Base-by-base conservation (phyloP, 2,329 filamentous ascomycete species). In the Cercospora sp. region DNA sequence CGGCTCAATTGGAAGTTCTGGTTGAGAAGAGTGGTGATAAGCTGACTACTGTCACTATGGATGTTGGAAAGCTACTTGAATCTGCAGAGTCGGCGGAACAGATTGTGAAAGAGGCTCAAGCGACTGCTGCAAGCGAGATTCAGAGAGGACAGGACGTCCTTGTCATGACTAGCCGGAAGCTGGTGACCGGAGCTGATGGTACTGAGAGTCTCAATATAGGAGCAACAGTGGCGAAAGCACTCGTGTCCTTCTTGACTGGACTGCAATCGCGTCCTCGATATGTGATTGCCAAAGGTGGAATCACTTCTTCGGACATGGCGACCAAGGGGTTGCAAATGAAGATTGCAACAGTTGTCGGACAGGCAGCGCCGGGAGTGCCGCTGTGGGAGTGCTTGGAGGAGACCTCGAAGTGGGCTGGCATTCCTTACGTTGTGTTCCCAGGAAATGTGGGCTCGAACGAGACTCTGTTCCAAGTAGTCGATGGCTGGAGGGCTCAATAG, bases 221-320 rank as follows among this genome's bases (percentile, higher is more conserved):
- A 0, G 80, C 82, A 0, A 80, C 79, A 0, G 82, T 89, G 9
- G 86, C 86, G 0, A 77, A 79, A 7, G 81, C 83, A 0, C 76
- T 88, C 20, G 86, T 88, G 0, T 77, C 77, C 1, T 83, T 89
- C 51, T 70, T 88, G 0, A 77, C 79, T 8, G 73, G 76, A 0
- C 76, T 88, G 8, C 77, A 83, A 12, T 79, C 82, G 7, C 80
- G 82, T 33, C 86, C 86, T 1, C 76, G 85, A 57, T 89, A 87
- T 71, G 77, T 88, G 2, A 86, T 89, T 73, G 85, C 86, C 0
- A 88, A 86, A 48, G 86, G 87, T 0, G 86, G 86, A 9, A 88
- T 89, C 53, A 88, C 87, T 0, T 86, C 83, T 0, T 87, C 85
- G 0, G 86, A 88, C 61, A 84, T 85, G 72, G 86, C 86, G 0